These are phyloP conservation scores for Didymella arachidicola DNA, from an alignment of 2,329 filamentous ascomycete species.

Conservation along the genomic window DNA sequence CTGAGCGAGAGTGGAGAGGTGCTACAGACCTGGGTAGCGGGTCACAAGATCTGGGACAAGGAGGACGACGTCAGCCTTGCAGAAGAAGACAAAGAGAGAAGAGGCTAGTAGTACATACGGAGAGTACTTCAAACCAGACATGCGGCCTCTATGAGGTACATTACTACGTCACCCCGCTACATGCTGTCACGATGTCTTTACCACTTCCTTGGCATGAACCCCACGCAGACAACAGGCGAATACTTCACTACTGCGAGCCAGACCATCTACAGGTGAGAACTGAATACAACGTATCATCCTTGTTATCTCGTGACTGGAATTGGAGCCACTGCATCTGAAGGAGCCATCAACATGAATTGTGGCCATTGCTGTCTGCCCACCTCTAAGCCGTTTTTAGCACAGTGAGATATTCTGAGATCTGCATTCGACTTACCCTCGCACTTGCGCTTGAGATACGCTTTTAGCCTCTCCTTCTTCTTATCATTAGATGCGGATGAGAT, in stretches of 20 bases:
- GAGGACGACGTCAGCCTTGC: slow-evolving; percentile 38
- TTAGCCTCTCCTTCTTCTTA: neutral
- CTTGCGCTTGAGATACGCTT: neutral
- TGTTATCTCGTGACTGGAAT: neutral
- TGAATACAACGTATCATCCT: neutral
- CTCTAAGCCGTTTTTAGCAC: neutral
- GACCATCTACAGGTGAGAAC: neutral
- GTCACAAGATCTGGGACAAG: slow-evolving; percentile 57
- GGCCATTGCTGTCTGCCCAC: neutral
- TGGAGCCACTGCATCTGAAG: neutral
- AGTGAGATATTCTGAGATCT: neutral
- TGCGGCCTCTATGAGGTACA: no score
- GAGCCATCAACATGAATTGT: neutral
- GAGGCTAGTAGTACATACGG: slow-evolving; percentile 20
- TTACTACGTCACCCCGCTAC: no score
- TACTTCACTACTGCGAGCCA: no score
- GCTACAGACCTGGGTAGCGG: slow-evolving; percentile 61
- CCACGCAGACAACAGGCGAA: no score
- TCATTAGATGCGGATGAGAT: neutral
- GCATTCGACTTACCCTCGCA: neutral
- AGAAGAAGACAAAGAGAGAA: slow-evolving; percentile 43
- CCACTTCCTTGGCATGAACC: no score
- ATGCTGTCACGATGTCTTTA: neutral
- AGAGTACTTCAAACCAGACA: neutral
- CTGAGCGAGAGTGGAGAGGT: slow-evolving; percentile 57